Conservation (phyloP, 2,329 filamentous ascomycete species). For the Neopestalotiopsis sp. region DNA sequence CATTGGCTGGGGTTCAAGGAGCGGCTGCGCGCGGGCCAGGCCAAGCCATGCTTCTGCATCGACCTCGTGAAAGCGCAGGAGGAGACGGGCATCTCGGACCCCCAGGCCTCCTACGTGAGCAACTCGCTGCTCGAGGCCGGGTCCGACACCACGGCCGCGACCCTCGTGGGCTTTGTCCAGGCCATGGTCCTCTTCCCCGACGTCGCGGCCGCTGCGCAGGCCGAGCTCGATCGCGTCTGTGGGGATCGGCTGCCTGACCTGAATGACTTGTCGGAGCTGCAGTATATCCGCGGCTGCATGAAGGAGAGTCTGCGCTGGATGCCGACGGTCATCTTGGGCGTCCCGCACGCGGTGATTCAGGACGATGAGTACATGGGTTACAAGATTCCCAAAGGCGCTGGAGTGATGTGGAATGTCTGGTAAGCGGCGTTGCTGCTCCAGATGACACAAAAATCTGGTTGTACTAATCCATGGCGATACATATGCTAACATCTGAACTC, state of each 20-base stretch:
- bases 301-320: slow-evolving; percentile 63
- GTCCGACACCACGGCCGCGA: slow-evolving; percentile 48
- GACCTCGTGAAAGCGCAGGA: slow-evolving; percentile 34
- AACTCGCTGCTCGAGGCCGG: slow-evolving; percentile 35
- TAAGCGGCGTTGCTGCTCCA: slow-evolving; percentile 25
- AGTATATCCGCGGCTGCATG: slow-evolving; percentile 55
- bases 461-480: too few relatives aligned
- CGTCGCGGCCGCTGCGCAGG: slow-evolving; percentile 52
- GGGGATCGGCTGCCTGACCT: slow-evolving; percentile 55
- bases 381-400: slow-evolving; percentile 47
- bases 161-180: slow-evolving; percentile 51
- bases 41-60: slow-evolving; percentile 32
- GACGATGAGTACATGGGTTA: slow-evolving; percentile 49
- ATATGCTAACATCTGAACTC: background rate
- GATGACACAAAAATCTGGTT: too few relatives aligned
- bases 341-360: slow-evolving; percentile 49
- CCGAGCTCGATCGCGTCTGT: slow-evolving; percentile 59
- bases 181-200: slow-evolving; percentile 54
- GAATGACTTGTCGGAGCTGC: slow-evolving; percentile 52
- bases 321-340: slow-evolving; percentile 39
- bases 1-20: slow-evolving; percentile 47
- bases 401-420: slow-evolving; percentile 44
- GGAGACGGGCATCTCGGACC: slow-evolving; percentile 35
- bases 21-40: slow-evolving; percentile 32
- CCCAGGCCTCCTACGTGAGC: slow-evolving; percentile 37